Conservation (phyloP, 2,329 filamentous ascomycete species). For the Cladosporium halotolerans region DNA sequence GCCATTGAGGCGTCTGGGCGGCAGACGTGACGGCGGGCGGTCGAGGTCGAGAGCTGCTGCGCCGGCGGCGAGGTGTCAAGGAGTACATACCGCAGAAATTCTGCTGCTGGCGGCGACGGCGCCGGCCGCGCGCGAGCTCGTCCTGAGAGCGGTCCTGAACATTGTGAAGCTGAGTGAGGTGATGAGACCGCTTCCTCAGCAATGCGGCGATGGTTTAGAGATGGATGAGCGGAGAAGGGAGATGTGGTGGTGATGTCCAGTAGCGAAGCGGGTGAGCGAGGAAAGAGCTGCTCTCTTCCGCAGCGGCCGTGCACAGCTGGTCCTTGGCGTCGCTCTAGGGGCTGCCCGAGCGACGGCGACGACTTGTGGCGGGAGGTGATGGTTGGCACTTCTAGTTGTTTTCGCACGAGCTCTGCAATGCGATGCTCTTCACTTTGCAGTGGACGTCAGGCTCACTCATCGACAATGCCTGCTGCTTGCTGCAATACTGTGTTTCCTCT, state of each 20-base stretch:
- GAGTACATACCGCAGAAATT: constrained; percentile 81
- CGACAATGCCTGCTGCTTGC: too few relatives aligned
- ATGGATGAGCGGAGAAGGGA: constrained; percentile 23
- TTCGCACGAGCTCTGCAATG: too few relatives aligned
- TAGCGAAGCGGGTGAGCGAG: constrained; percentile 13
- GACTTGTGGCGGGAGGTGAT: too few relatives aligned
- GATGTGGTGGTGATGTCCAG: constrained; percentile 17
- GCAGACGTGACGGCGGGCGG: constrained; percentile 26
- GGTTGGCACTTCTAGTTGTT: too few relatives aligned
- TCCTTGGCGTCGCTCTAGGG: too few relatives aligned
- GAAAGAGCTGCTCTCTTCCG: constrained; percentile 2
- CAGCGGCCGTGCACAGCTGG: too few relatives aligned
- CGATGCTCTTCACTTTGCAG: too few relatives aligned
- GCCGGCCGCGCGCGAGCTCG: constrained; percentile 91
- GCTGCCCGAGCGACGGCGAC: too few relatives aligned
- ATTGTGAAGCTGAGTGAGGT: constrained; percentile 52
- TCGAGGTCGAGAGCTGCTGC: constrained; percentile 34
- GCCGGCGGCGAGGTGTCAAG: constrained; percentile 31
- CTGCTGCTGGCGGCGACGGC: constrained; percentile 87
- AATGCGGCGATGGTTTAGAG: constrained; percentile 15
- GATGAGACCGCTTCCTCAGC: constrained; percentile 26
- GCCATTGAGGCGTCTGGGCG: constrained; percentile 6
- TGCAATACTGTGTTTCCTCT: too few relatives aligned
- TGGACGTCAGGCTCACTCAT: too few relatives aligned
- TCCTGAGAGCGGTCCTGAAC: constrained; percentile 97